Evolutionary conservation across 1,139 yeast genomes (phyloP), one percentile per base, ranked within the genome.

Genomic region (Lodderomyces beijingensis): DNA sequence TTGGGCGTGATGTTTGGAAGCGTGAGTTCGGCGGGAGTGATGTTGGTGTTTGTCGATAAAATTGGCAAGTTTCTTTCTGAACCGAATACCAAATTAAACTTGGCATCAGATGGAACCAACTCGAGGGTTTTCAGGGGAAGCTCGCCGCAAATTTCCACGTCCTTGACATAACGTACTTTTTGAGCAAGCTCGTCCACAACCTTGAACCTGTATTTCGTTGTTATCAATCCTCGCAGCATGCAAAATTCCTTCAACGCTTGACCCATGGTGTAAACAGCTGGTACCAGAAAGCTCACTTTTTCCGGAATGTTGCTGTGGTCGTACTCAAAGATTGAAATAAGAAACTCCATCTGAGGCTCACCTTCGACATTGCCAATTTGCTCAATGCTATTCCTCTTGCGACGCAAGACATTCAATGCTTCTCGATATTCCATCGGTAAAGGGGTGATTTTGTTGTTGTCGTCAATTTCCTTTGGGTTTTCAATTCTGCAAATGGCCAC

Each of bases 401-500:
- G 35, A 37, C 47, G 44, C 36, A 49, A 34, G 28, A 45, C 49
- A 5, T 37, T 32, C 29, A 62, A 45, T 27, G 47, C 55, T 25
- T 50, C 59, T 40, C 47, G 61, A 41, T 58, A 57, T 42, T 69
- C 72, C 39, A 57, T 32, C 0, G 84, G 77, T 16, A 77, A 55
- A 2, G 91, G 89, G 0, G 85, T 16, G 40, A 51, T 50, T 57
- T 67, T 64, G 23, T 52, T 63, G 39, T 62, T 60, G 34, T 42
- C 53, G 20, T 29, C 29, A 41, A 48, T 62, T 62, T 66, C 72
- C 4, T 41, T 42, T 3, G 51, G 52, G 16, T 59, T 61, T 3
- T 50, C 39, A 3, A 77, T 77, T 38, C 52, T 57, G 39, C 81
- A 71, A 6, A 83, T 48, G 0, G 82, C 85, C 32, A 83, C 65